Evolutionary conservation across 179 eudicot genomes (phyloP).

Genomic region (Heliamphora ciliata): DNA sequence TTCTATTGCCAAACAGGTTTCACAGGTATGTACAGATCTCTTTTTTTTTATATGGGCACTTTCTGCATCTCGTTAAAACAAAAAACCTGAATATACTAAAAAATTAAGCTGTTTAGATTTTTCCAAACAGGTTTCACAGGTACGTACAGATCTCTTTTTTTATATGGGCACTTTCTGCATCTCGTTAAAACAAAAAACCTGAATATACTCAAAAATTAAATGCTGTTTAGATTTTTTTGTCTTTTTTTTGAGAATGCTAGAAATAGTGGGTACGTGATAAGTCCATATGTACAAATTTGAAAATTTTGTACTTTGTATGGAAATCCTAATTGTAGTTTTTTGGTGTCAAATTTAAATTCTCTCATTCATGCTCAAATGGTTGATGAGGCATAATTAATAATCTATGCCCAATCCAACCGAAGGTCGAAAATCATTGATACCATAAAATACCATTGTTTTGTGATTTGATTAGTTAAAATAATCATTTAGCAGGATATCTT

Average conservation of each 20-base stretch:
- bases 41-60: background rate
- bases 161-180: background rate
- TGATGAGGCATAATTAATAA: background rate
- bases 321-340: background rate
- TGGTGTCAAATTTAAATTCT: background rate
- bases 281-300: too few species aligned
- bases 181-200: background rate
- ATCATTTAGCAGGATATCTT: too few species aligned
- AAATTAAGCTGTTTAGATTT: too few species aligned
- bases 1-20: constrained; percentile 83
- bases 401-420: background rate
- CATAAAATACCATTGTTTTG: background rate
- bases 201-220: too few species aligned
- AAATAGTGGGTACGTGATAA: background rate
- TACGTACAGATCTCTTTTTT: constrained; percentile 25
- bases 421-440: background rate
- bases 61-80: background rate
- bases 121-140: constrained; percentile 89
- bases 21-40: constrained; percentile 55
- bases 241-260: background rate
- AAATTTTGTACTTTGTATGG: background rate
- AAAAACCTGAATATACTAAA: too few species aligned
- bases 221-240: too few species aligned
- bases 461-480: too few species aligned
- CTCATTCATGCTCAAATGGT: background rate